Percentiles rank a stretch among this genome's conserved stretches.
Evolutionary conservation across 2,329 filamentous ascomycete species (phyloP).

Genomic region (Elsinoe ampelina): DNA sequence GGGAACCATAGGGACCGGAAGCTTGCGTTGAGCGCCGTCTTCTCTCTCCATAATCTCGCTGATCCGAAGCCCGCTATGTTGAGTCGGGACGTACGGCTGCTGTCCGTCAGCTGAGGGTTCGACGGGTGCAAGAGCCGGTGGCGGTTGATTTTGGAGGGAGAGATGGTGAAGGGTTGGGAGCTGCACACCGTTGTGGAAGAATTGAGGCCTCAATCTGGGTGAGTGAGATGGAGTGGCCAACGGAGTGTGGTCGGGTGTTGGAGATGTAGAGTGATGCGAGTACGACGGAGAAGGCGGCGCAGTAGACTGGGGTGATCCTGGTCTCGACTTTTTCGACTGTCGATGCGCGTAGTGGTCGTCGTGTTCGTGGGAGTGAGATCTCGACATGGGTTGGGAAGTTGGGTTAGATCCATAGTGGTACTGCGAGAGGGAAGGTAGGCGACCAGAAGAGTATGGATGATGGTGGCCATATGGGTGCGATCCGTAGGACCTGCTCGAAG

Average conservation of each 20-base stretch:
- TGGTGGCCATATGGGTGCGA: conserved; percentile 34
- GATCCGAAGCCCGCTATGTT: conserved; percentile 63
- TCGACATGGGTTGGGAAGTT: conserved; percentile 69
- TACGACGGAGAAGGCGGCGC: conserved; percentile 94
- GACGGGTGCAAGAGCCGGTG: conserved; percentile 60
- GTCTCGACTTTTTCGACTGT: conserved; percentile 77
- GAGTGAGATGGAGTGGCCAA: conserved; percentile 92
- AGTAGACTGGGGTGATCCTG: conserved; percentile 89
- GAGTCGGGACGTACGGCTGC: conserved; percentile 48
- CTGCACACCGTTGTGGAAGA: conserved; percentile 59
- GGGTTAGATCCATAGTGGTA: conserved; percentile 50
- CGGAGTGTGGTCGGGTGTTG: conserved; percentile 97
- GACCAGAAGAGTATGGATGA: conserved; percentile 47
- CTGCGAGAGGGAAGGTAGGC: conserved; percentile 67
- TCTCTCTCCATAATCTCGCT: conserved; percentile 86
- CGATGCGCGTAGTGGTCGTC: conserved; percentile 71
- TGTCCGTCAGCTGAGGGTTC: conserved; percentile 55
- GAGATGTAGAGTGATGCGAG: conserved; percentile 89
- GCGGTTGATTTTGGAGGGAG: conserved; percentile 49
- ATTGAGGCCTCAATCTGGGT: conserved; percentile 74
- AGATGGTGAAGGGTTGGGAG: conserved; percentile 75
- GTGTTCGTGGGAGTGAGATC: conserved; percentile 74
- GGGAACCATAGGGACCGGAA: conserved; percentile 83
- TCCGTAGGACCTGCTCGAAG: conserved; percentile 22
- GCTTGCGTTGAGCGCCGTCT: conserved; percentile 79